These are phyloP conservation scores for Ceratopteris richardii DNA, from an alignment of 75 land plant genomes.

Conservation along the genomic window DNA sequence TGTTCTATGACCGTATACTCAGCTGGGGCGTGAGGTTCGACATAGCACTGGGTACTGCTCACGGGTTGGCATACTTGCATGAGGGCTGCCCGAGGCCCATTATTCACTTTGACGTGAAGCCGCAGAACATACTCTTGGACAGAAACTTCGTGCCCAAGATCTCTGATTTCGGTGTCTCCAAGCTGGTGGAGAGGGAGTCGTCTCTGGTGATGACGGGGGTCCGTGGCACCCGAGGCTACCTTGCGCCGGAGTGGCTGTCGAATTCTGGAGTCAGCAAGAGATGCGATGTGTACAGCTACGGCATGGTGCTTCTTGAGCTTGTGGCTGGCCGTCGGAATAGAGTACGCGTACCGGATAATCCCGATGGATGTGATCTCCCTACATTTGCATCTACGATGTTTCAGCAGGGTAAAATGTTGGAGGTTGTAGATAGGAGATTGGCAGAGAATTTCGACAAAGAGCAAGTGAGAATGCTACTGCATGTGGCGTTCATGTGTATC, in stretches of 20 bases:
- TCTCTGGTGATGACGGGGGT: slow-evolving; percentile 6
- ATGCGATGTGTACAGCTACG: slow-evolving; percentile 15
- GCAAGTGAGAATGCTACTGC: no score
- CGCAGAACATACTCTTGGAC: slow-evolving; percentile 25
- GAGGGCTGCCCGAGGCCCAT: slow-evolving; percentile 5
- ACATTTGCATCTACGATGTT: no score
- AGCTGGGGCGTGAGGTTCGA: slow-evolving; percentile 6
- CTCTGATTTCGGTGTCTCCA: slow-evolving; percentile 18
- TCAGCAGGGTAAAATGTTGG: no score
- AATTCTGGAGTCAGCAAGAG: slow-evolving; percentile 1
- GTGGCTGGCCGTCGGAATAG: slow-evolving; percentile 7
- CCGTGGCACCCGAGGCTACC: slow-evolving; percentile 10
- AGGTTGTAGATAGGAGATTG: no score
- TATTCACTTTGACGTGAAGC: slow-evolving; percentile 22
- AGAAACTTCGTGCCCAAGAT: slow-evolving; percentile 15
- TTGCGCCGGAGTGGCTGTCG: slow-evolving; percentile 14
- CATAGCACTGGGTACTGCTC: slow-evolving; percentile 6
- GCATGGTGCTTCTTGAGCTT: slow-evolving; percentile 8
- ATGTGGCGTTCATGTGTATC: no score
- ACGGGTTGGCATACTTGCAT: slow-evolving; percentile 7
- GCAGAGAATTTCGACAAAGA: no score
- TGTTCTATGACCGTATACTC: background rate
- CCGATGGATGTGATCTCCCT: no score
- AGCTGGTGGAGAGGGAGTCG: slow-evolving; percentile 3
- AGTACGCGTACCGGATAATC: no score